phyloP scores from a whole-genome alignment of 169 alveolate genomes.

The Plasmodium vinckei region DNA sequence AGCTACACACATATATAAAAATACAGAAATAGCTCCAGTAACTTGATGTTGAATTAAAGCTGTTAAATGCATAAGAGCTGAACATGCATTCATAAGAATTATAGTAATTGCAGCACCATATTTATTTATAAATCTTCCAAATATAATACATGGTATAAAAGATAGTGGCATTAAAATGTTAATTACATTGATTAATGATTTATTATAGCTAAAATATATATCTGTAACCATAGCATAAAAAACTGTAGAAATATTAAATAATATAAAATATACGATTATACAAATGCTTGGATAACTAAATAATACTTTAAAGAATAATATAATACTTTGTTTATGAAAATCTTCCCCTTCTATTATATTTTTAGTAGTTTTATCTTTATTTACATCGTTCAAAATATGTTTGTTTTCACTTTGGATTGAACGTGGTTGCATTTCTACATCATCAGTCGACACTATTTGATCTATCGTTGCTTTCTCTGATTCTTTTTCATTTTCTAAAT shows the following conservation, averaged over 20 bases:
- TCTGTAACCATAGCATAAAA: conserved; percentile 72
- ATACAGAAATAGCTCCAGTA: conserved; percentile 73
- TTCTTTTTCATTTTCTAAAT: conserved; percentile 11
- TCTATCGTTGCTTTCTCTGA: neutral
- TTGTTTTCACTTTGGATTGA: neutral
- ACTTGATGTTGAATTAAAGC: conserved; percentile 54
- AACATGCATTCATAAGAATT: conserved; percentile 72
- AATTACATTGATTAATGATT: conserved; percentile 35
- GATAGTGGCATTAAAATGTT: conserved; percentile 53
- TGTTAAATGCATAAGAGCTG: conserved; percentile 77
- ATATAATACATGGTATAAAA: conserved; percentile 54
- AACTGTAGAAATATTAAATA: conserved; percentile 55
- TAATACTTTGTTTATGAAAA: conserved; percentile 26
- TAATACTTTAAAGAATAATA: conserved; percentile 38
- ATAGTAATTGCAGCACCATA: conserved; percentile 73
- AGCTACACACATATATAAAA: conserved; percentile 76
- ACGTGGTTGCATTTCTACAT: neutral
- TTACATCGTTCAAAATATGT: neutral
- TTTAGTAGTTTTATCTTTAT: neutral
- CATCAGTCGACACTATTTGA: neutral
- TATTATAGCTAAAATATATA: conserved; percentile 58
- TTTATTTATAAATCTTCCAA: conserved; percentile 67
- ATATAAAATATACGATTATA: conserved; percentile 33
- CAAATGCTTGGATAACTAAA: conserved; percentile 54
- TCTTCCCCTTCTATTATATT: conserved; percentile 3